Evolutionary conservation across 1,284 basidiomycete species (phyloP).

Genomic region (Apiotrichum brassicae): DNA sequence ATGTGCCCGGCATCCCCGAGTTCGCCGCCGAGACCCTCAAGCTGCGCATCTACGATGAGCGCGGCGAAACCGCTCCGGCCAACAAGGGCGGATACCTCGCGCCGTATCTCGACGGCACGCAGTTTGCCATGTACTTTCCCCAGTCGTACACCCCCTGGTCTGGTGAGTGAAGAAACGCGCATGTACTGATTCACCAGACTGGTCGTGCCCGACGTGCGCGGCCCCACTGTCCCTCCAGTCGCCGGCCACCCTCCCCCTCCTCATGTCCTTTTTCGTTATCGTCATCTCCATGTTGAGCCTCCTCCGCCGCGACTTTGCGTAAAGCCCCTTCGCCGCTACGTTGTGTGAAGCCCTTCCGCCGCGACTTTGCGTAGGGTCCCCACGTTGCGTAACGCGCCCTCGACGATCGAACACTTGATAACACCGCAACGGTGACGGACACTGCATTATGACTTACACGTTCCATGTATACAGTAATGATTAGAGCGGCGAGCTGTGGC

Average conservation of each 20-base stretch:
- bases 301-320: slow-evolving; percentile 48
- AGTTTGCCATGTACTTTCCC: slow-evolving; percentile 82
- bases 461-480: slow-evolving; percentile 2
- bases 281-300: slow-evolving; percentile 65
- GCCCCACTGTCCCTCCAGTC: slow-evolving; percentile 49
- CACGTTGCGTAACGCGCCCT: background rate
- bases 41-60: slow-evolving; percentile 68
- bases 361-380: background rate
- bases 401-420: no score
- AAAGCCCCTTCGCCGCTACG: slow-evolving; percentile 25
- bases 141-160: slow-evolving; percentile 64
- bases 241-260: slow-evolving; percentile 60
- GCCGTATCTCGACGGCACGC: slow-evolving; percentile 59
- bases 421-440: background rate
- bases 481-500: no score
- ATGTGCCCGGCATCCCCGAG: slow-evolving; percentile 58
- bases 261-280: slow-evolving; percentile 64
- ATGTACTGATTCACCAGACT: slow-evolving; percentile 40
- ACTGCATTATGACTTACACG: slow-evolving; percentile 4
- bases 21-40: slow-evolving; percentile 70
- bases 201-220: slow-evolving; percentile 67
- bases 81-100: slow-evolving; percentile 61
- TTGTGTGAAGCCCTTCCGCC: background rate
- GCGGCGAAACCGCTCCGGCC: slow-evolving; percentile 58
- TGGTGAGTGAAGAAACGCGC: slow-evolving; percentile 51